Evolutionary conservation across 2,329 filamentous ascomycete species (phyloP), one percentile per base, ranked within the genome.

Genomic region (Huntiella moniliformis): DNA sequence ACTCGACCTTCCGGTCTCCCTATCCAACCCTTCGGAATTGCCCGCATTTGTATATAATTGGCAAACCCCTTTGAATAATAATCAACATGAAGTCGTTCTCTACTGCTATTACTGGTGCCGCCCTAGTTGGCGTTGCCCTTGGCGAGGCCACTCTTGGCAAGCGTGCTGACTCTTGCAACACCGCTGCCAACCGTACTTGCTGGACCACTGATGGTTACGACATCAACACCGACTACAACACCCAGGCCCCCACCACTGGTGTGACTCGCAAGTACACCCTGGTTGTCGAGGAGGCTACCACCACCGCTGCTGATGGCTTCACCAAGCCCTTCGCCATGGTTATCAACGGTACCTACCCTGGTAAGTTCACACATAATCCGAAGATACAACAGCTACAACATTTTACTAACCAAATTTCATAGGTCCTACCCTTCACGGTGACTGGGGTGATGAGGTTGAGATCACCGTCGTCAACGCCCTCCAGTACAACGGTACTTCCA

Each of bases 381-480:
- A 33, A 35, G 13, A 7, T 46, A 6, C 28, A 7, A 32, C 16
- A 8, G 10, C 16, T 11, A 17, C n/a, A 31, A 44, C n/a, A 13
- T 5, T n/a, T 7, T 44, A 33, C 42, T 48, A 48, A 48, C 39
- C 33, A 28, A 7, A 10, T 11, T 7, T 28, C 16, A 13, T 28
- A 50, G 48, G 48, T 12, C 51, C 51, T 43, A 50, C 48, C n/a
- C 39, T 52, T 28, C 43, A 46, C 18, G 51, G 49, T 16, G 50
- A 70, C 47, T 71, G 68, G 66, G 69, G 68, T 28, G 68, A 73
- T 50, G 57, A 51, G 5, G 59, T 70, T 31, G 60, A 77, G 40
- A 68, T 82, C 42, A 73, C 73, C 17, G 70, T 82, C 47, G 67
- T 72, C 58, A 85, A 85, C 57, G 65, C 71, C n/a, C 67, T 82